Percentiles rank a stretch among this genome's conserved stretches.
Evolutionary conservation across 805 yeast genomes (phyloP).

Genomic region (Cyberlindnera euphorbiiphila): DNA sequence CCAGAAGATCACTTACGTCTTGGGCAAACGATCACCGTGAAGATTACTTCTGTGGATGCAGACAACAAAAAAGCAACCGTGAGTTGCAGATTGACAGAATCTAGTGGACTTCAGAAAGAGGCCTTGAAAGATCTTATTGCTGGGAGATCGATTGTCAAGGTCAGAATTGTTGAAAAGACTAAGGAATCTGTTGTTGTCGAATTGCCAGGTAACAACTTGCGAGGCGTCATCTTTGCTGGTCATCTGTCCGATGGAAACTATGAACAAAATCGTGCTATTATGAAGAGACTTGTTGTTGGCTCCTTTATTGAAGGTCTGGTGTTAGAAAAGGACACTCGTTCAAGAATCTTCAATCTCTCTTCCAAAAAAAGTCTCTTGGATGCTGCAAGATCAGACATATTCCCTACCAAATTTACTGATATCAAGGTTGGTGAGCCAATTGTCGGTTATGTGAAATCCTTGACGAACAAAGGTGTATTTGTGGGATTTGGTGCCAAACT

Average conservation of each 20-base stretch:
- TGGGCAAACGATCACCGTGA: constrained; percentile 81
- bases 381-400: constrained; percentile 47
- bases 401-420: constrained; percentile 63
- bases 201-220: constrained; percentile 40
- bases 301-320: constrained; percentile 54
- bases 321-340: constrained; percentile 60
- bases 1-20: constrained; percentile 75
- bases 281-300: constrained; percentile 64
- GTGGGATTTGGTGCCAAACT: constrained; percentile 76
- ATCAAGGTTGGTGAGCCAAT: constrained; percentile 46
- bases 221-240: constrained; percentile 71
- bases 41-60: constrained; percentile 53
- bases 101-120: constrained; percentile 42
- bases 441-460: constrained; percentile 74
- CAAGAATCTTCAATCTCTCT: constrained; percentile 59
- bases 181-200: constrained; percentile 72
- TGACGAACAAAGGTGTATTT: constrained; percentile 78
- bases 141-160: constrained; percentile 62
- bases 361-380: constrained; percentile 63
- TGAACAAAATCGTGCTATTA: constrained; percentile 63
- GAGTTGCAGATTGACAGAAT: constrained; percentile 66
- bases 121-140: constrained; percentile 44
- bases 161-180: constrained; percentile 64
- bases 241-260: constrained; percentile 74
- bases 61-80: constrained; percentile 57